A percentile compares a stretch with the other conserved stretches of the same genome.
Evolutionary conservation across 176 grass and related monocot genomes (phyloP).

Genomic region (Rhynchospora breviuscula): DNA sequence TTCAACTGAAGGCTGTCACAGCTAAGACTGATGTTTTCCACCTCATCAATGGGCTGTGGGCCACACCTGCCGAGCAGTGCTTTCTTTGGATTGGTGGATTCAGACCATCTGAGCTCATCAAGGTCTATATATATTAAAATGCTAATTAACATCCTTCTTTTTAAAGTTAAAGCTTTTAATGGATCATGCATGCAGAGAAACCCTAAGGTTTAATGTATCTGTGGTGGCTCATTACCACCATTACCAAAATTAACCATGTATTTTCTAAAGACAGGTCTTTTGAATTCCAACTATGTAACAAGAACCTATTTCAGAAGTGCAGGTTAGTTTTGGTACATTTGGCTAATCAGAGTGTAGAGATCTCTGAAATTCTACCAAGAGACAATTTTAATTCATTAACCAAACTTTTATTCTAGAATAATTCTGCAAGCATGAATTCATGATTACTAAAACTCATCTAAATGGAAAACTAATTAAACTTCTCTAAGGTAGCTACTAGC

Average conservation of each 20-base stretch:
- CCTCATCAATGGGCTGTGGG: slow-evolving; percentile 74
- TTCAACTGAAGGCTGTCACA: slow-evolving; percentile 40
- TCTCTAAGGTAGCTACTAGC: background rate
- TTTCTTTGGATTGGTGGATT: slow-evolving; percentile 94
- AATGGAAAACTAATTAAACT: slow-evolving; percentile 3
- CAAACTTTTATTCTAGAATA: background rate
- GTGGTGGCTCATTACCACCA: background rate
- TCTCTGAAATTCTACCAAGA: background rate
- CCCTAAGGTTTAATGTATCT: background rate
- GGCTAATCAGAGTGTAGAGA: background rate
- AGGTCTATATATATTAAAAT: slow-evolving; percentile 26
- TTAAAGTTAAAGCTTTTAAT: background rate
- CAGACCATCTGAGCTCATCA: slow-evolving; percentile 76
- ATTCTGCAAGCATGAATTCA: background rate
- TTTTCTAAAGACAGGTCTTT: background rate
- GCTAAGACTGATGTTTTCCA: slow-evolving; percentile 72
- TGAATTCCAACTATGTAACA: background rate
- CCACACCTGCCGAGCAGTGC: slow-evolving; percentile 52
- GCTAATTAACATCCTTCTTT: background rate
- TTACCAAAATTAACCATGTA: background rate
- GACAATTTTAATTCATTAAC: background rate
- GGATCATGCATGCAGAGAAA: background rate
- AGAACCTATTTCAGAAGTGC: background rate
- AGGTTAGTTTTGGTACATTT: background rate
- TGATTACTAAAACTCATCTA: background rate